A percentile compares a stretch with the other conserved stretches of the same genome.
Conservation (phyloP, 345 rosid genomes). For the Populus deltoides region DNA sequence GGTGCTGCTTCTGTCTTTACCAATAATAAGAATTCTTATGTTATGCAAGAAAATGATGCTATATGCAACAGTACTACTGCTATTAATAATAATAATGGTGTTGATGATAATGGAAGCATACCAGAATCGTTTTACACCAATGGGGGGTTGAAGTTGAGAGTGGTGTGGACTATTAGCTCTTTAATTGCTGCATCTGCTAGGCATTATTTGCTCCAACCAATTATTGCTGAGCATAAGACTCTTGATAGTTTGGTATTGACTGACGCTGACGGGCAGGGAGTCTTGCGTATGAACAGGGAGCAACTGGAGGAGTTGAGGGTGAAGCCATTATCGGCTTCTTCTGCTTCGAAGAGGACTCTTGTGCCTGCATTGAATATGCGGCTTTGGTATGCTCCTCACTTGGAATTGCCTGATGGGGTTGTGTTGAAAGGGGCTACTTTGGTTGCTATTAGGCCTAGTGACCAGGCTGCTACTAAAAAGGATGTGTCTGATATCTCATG, state of each 20-base stretch:
- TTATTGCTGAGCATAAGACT: conserved; percentile 80
- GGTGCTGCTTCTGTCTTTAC: conserved; percentile 69
- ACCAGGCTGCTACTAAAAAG: conserved; percentile 49
- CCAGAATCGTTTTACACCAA: conserved; percentile 95
- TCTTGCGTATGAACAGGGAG: conserved; percentile 83
- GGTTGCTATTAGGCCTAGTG: conserved; percentile 93
- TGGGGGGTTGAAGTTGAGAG: conserved; percentile 84
- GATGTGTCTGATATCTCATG: conserved; percentile 70
- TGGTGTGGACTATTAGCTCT: conserved; percentile 96
- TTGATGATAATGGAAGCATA: conserved; percentile 79
- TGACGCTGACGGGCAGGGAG: conserved; percentile 89
- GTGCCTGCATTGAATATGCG: conserved; percentile 93
- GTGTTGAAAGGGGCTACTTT: conserved; percentile 86
- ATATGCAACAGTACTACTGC: background rate
- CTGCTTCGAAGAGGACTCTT: conserved; percentile 88
- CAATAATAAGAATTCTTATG: conserved; percentile 6
- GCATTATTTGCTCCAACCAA: conserved; percentile 85
- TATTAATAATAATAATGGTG: conserved; percentile 9
- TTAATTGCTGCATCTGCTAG: conserved; percentile 92
- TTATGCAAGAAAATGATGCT: conserved; percentile 18
- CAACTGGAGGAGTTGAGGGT: conserved; percentile 89
- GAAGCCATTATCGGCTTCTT: conserved; percentile 88
- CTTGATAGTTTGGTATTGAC: conserved; percentile 78
- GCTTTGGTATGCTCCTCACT: conserved; percentile 86
- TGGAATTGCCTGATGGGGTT: conserved; percentile 80